A percentile compares a stretch with the other conserved stretches of the same genome.
phyloP scores from a whole-genome alignment of 129 eudicot genomes.

The Scalesia atractyloides region DNA sequence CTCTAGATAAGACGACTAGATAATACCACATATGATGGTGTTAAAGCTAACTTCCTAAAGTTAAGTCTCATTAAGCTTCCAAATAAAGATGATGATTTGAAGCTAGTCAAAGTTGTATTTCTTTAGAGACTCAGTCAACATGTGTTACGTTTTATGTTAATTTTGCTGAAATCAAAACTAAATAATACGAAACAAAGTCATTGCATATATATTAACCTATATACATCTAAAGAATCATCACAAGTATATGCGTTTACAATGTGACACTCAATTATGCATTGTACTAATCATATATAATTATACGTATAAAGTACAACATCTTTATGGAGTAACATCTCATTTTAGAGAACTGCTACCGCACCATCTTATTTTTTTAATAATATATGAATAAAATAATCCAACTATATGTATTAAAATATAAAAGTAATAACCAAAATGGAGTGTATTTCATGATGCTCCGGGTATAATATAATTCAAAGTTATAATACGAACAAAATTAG shows the following conservation, averaged over 20 bases:
- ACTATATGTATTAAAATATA: not conserved
- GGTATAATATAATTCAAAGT: not conserved
- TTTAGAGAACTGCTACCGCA: too few species aligned
- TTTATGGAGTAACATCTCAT: not conserved
- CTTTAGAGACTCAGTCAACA: too few species aligned
- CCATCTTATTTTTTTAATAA: too few species aligned
- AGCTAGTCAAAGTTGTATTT: too few species aligned
- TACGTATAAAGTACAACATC: not conserved
- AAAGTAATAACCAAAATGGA: not conserved
- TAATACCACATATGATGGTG: too few species aligned
- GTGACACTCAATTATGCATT: not conserved
- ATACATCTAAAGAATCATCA: not conserved
- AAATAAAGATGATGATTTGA: too few species aligned
- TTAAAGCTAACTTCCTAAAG: too few species aligned
- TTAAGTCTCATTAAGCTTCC: too few species aligned
- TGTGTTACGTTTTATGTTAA: not conserved
- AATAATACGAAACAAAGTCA: not conserved
- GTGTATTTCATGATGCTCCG: constrained; percentile 23
- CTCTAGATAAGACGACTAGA: too few species aligned
- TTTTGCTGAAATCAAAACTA: too few species aligned
- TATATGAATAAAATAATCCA: not conserved
- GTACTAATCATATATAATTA: not conserved
- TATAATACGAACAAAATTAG: constrained; percentile 18
- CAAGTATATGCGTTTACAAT: not conserved
- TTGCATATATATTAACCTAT: not conserved